Percentiles rank a stretch among this genome's conserved stretches.
Conservation (phyloP, 345 rosid genomes). For the Geranium rotundifolium region DNA sequence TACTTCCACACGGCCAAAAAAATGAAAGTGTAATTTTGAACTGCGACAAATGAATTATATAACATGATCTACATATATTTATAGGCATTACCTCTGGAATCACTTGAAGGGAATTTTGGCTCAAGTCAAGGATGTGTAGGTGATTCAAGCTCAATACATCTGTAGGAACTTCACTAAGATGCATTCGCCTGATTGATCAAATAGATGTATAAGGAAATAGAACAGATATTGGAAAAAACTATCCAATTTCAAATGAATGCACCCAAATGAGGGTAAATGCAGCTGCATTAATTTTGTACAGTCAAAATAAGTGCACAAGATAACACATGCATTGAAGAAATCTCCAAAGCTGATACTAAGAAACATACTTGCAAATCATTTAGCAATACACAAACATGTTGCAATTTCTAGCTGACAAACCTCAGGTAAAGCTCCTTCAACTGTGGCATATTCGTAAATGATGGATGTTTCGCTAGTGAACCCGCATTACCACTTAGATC, state of each 20-base stretch:
- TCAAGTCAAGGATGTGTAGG: constrained; percentile 60
- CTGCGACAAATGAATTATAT: no score
- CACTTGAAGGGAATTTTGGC: constrained; percentile 64
- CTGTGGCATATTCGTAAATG: constrained; percentile 52
- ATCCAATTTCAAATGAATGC: not conserved
- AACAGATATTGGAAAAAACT: not conserved
- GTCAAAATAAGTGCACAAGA: no score
- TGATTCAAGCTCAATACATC: constrained; percentile 51
- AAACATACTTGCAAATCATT: not conserved
- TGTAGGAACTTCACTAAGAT: constrained; percentile 51
- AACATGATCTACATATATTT: not conserved
- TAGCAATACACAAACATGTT: not conserved
- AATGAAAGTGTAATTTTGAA: not conserved
- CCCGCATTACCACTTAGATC: constrained; percentile 68
- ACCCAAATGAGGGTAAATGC: not conserved
- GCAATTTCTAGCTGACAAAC: constrained; percentile 22
- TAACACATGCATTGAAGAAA: not conserved
- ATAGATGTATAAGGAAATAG: not conserved
- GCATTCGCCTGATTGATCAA: constrained; percentile 49
- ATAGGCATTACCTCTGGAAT: constrained; percentile 45
- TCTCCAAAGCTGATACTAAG: not conserved
- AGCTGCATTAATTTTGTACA: no score
- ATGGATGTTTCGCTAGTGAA: constrained; percentile 41
- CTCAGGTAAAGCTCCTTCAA: constrained; percentile 83
- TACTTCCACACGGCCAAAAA: not conserved